Percentiles rank a stretch among this genome's conserved stretches.
These are phyloP conservation scores for Aspergillus ruber DNA, from an alignment of 2,329 filamentous ascomycete genomes.

Conservation along the genomic window DNA sequence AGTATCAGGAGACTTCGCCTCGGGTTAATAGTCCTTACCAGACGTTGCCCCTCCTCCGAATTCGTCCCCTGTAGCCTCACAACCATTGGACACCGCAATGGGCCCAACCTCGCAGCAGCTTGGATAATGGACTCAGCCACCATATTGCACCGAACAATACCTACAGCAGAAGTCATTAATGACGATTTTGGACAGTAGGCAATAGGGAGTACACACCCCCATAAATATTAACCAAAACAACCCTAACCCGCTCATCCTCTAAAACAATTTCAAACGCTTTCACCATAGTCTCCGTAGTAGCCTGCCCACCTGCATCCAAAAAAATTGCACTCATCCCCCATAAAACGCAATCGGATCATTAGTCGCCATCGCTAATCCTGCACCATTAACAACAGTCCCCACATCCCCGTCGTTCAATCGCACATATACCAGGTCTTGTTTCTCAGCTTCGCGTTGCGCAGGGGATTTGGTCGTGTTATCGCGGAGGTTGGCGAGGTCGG, in stretches of 20 bases:
- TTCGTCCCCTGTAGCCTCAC: background rate
- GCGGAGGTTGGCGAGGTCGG: too few relatives aligned
- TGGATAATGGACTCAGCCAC: background rate
- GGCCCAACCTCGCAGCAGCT: background rate
- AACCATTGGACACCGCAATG: background rate
- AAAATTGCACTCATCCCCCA: background rate
- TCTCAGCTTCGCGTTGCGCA: too few relatives aligned
- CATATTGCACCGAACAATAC: background rate
- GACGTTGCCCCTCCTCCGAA: too few relatives aligned
- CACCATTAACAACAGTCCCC: too few relatives aligned
- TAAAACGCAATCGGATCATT: too few relatives aligned
- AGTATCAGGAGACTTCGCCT: too few relatives aligned
- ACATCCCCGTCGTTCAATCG: too few relatives aligned
- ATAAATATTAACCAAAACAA: background rate
- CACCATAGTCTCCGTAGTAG: background rate
- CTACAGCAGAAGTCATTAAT: background rate
- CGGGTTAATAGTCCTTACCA: too few relatives aligned
- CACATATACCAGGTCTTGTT: too few relatives aligned
- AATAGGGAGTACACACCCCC: background rate
- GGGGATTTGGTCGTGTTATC: too few relatives aligned
- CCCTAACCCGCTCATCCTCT: background rate
- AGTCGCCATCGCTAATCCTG: too few relatives aligned
- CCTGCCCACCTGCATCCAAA: background rate
- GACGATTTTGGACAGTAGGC: background rate
- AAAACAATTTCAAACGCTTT: background rate